Percentiles rank a stretch among this genome's conserved stretches.
phyloP scores from a whole-genome alignment of 495 filamentous ascomycete genomes.

The Pyrenula aspistea region DNA sequence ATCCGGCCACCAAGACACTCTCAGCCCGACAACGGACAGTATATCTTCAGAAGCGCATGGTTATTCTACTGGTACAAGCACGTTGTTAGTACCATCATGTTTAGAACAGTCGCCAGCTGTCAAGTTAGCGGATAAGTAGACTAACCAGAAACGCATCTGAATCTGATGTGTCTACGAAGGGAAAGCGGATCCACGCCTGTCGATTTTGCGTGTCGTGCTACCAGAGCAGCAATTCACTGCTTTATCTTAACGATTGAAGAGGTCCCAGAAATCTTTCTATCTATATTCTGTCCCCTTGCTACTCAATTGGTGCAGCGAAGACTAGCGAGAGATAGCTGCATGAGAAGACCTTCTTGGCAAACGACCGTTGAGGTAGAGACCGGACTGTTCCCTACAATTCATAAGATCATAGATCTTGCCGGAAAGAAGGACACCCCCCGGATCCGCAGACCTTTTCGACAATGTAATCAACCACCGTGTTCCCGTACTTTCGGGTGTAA shows the following conservation, averaged over 20 bases:
- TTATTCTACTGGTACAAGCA: not conserved
- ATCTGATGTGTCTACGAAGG: not conserved
- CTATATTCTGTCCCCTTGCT: not conserved
- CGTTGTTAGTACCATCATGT: not conserved
- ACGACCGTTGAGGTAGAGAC: not conserved
- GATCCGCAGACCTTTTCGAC: not conserved
- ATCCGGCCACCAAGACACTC: not conserved
- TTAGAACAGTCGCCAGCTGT: not conserved
- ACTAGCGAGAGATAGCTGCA: not conserved
- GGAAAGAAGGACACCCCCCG: not conserved
- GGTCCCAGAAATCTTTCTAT: not conserved
- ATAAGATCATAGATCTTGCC: not conserved
- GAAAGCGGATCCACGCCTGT: not conserved
- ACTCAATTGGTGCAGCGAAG: not conserved
- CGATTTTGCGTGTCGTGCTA: not conserved
- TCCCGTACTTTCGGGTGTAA: not conserved
- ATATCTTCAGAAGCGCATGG: not conserved
- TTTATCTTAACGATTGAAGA: not conserved
- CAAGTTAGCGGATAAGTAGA: not conserved
- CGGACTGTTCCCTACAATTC: not conserved
- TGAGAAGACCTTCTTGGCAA: not conserved
- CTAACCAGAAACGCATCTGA: not conserved
- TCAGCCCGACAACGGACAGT: not conserved
- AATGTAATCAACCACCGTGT: not conserved
- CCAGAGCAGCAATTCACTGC: not conserved